Evolutionary conservation across 768 basidiomycete genomes (phyloP).

Genomic region (Agrocybe pediades): DNA sequence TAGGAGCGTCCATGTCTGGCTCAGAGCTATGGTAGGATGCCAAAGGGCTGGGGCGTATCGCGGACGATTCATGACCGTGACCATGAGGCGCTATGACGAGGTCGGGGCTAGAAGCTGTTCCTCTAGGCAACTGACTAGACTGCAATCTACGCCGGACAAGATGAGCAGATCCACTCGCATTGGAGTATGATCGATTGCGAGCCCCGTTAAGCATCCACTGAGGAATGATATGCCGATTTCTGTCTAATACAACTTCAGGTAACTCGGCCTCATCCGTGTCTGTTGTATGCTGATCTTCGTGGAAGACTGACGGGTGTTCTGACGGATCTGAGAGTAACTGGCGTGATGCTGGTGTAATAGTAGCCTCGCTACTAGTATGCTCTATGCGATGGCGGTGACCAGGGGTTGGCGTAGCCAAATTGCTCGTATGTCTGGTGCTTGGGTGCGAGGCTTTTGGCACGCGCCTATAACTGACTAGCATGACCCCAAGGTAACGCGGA

Average conservation of each 20-base stretch:
- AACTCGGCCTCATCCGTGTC: slow-evolving; percentile 80
- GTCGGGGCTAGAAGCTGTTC: slow-evolving; percentile 73
- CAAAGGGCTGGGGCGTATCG: slow-evolving; percentile 40
- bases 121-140: slow-evolving; percentile 45
- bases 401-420: slow-evolving; percentile 20
- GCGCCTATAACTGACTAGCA: slow-evolving; percentile 94
- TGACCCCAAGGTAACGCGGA: slow-evolving; percentile 97
- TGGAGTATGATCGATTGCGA: slow-evolving; percentile 53
- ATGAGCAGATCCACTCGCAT: slow-evolving; percentile 33
- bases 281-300: slow-evolving; percentile 29
- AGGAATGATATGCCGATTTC: slow-evolving; percentile 94
- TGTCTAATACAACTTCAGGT: slow-evolving; percentile 92
- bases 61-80: slow-evolving; percentile 8
- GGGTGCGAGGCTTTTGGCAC: slow-evolving; percentile 47
- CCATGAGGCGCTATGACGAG: slow-evolving; percentile 39
- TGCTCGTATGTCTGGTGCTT: slow-evolving; percentile 10
- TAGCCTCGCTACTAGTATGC: slow-evolving; percentile 26
- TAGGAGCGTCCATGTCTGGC: slow-evolving; percentile 45
- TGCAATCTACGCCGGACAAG: slow-evolving; percentile 38
- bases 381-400: slow-evolving; percentile 28
- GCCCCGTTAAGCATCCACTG: slow-evolving; percentile 78
- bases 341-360: slow-evolving; percentile 9
- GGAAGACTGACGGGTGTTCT: slow-evolving; percentile 19
- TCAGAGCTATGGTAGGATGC: slow-evolving; percentile 40
- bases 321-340: slow-evolving; percentile 18